A percentile compares a stretch with the other conserved stretches of the same genome.
phyloP scores from a whole-genome alignment of 805 yeast genomes.

The Spathaspora arborariae region DNA sequence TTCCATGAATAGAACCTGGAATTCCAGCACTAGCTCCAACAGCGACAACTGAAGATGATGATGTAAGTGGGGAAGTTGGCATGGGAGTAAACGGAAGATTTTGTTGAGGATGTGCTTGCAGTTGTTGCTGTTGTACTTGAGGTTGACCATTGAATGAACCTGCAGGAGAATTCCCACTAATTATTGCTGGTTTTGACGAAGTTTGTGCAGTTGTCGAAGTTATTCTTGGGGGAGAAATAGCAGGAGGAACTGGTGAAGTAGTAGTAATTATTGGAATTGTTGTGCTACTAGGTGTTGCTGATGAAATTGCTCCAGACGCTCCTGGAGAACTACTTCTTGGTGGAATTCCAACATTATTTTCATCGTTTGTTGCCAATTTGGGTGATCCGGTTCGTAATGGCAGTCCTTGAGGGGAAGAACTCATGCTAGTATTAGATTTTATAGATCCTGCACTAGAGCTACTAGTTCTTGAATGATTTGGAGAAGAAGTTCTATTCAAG shows the following conservation, averaged over 20 bases:
- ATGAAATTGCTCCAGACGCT: background rate
- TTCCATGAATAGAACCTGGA: conserved; percentile 4
- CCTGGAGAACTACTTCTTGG: background rate
- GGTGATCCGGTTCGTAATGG: conserved; percentile 18
- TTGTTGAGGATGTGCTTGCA: background rate
- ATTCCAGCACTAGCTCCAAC: conserved; percentile 2
- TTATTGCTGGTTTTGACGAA: background rate
- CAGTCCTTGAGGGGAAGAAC: conserved; percentile 14
- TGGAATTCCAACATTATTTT: conserved; percentile 1
- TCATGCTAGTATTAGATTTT: conserved; percentile 12
- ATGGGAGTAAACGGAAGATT: conserved; percentile 14
- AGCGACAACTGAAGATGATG: conserved; percentile 8
- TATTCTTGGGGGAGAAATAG: conserved; percentile 5
- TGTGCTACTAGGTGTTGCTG: conserved; percentile 6
- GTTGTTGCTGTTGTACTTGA: background rate
- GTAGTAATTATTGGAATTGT: conserved; percentile 8
- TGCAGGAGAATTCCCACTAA: background rate
- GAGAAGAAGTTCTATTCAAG: conserved; percentile 20
- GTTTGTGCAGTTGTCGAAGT: conserved; percentile 1
- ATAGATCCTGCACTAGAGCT: conserved; percentile 19
- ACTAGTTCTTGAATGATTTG: conserved; percentile 31
- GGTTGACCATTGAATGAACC: background rate
- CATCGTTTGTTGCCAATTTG: conserved; percentile 13
- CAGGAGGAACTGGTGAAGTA: conserved; percentile 1
- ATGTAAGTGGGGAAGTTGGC: conserved; percentile 21